phyloP scores from a whole-genome alignment of 164 flowering plant species.

The Magnolia changhungtana region DNA sequence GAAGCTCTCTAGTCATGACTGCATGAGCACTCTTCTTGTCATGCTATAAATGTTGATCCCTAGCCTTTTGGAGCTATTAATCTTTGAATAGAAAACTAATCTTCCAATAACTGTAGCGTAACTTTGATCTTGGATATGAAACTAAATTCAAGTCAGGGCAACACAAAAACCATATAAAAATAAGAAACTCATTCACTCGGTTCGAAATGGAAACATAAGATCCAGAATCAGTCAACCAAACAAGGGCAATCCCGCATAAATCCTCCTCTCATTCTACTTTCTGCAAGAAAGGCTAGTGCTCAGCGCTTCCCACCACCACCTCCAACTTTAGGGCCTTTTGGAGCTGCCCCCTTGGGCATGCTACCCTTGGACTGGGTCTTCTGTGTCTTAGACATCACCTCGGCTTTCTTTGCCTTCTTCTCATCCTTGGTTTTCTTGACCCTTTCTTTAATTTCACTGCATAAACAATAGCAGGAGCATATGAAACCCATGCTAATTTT shows the following conservation, averaged over 20 bases:
- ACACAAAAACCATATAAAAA: no score
- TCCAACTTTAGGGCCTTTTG: slow-evolving; percentile 44
- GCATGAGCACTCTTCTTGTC: no score
- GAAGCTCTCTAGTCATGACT: no score
- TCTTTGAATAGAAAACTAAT: no score
- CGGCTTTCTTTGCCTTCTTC: slow-evolving; percentile 54
- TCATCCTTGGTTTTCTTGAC: slow-evolving; percentile 53
- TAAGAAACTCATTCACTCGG: no score
- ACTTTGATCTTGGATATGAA: no score
- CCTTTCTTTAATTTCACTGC: slow-evolving; percentile 50
- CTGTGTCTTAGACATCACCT: slow-evolving; percentile 34
- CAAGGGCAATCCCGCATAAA: not conserved
- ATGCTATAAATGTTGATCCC: no score
- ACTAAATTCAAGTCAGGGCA: no score
- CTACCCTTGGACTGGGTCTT: slow-evolving; percentile 33
- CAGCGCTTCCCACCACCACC: slow-evolving; percentile 55
- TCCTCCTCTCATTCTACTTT: not conserved
- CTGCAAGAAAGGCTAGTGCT: slow-evolving; percentile 2
- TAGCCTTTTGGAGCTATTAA: no score
- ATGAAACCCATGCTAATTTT: slow-evolving; percentile 8
- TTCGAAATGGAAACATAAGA: no score
- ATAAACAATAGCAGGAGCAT: not conserved
- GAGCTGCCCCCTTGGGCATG: slow-evolving; percentile 33
- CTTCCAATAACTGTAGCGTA: no score
- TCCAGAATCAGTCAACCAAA: no score